Base-by-base conservation (phyloP, 305 asterid genomes). In the Ilex paraguariensis region DNA sequence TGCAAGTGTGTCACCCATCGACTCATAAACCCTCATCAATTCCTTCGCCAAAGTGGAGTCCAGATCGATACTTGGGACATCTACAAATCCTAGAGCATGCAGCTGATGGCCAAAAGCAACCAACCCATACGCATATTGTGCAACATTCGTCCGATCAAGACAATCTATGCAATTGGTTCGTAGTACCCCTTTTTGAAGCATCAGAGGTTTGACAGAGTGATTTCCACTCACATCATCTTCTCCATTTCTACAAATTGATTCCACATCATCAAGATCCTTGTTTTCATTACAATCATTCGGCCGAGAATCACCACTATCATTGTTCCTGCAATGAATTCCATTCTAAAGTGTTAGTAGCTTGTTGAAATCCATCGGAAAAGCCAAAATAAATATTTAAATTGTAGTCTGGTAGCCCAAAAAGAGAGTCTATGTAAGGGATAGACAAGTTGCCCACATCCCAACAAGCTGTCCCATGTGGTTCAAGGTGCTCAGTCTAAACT, bases 151-250 rank as follows among this genome's bases (percentile, higher is more conserved):
- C 68, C 98, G 92, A 73, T 94, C 99, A 75, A 94, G 65, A 76
- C 98, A 93, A 76, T 94, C 99, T 40, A 94, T 88, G 83, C 99
- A 90, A 62, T 94, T 94, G 61, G 99, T 94, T 75, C 96, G 75
- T 45, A 94, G 56, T 55, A 94, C 93, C 58, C 99, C 98, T 70
- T 79, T 79, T 77, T 88, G 99, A 74, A 83, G 78, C 77, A 65
- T 54, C 10, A 85, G 79, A 46, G 80, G 75, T 75, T 79, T 77
- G 72, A 64, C 72, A 60, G 52, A 48, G 61, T 32, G 66, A 65
- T 65, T 66, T 61, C 61, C 78, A 57, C 65, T 71, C 53, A 49
- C 59, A 71, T 66, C 71, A 64, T 54, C 39, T 45, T 68, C 65
- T 7, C 17, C 66, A 45, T 61, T 60, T 54, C 59, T 60, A 28